phyloP scores from a whole-genome alignment of 176 grass and related monocot genomes.

The Eragrostis curvula region DNA sequence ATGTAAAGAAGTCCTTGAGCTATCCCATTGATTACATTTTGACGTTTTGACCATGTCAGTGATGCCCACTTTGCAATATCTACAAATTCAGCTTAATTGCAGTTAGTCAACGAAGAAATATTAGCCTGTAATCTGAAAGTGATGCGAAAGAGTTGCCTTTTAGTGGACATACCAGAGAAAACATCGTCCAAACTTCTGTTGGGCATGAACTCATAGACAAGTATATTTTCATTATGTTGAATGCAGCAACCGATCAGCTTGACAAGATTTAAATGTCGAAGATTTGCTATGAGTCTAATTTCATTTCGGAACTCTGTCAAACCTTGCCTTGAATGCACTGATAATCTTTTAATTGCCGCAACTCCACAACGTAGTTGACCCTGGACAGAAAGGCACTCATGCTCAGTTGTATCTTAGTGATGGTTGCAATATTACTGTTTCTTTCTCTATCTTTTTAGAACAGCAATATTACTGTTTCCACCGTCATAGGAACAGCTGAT shows the following conservation, averaged over 20 bases:
- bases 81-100: background rate
- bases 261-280: conserved; percentile 56
- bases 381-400: background rate
- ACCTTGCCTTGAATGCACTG: conserved; percentile 54
- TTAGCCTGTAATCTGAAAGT: background rate
- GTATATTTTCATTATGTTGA: conserved; percentile 44
- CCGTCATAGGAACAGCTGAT: background rate
- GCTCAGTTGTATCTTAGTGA: background rate
- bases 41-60: conserved; percentile 33
- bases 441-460: too few relatives aligned
- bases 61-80: conserved; percentile 19
- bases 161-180: conserved; percentile 48
- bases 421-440: background rate
- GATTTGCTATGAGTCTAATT: conserved; percentile 45
- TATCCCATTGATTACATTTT: conserved; percentile 51
- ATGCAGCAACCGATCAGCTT: conserved; percentile 53
- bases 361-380: background rate
- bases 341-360: conserved; percentile 43
- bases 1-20: conserved; percentile 66
- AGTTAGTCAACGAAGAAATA: background rate
- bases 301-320: conserved; percentile 62
- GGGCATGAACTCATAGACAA: conserved; percentile 59
- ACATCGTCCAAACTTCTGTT: conserved; percentile 44
- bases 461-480: too few relatives aligned
- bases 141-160: background rate